These are phyloP conservation scores for Candida koratica DNA, from an alignment of 805 yeast species.

Conservation along the genomic window DNA sequence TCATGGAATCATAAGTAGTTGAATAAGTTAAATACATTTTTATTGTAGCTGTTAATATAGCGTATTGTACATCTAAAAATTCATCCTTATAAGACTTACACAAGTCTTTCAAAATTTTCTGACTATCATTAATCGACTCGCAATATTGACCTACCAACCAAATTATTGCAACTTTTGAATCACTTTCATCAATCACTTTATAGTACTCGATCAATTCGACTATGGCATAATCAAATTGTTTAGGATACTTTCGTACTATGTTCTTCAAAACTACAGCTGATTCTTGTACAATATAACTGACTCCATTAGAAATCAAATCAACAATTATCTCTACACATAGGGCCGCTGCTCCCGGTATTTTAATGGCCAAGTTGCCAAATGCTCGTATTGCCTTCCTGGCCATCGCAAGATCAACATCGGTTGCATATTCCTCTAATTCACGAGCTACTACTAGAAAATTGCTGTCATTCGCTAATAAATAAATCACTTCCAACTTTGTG, in stretches of 20 bases:
- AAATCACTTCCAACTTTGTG: constrained; percentile 84
- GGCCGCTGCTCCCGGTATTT: constrained; percentile 57
- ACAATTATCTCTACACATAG: constrained; percentile 61
- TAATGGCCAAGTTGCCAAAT: constrained; percentile 83
- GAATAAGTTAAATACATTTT: constrained; percentile 63
- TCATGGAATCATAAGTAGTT: constrained; percentile 48
- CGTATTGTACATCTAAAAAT: constrained; percentile 67
- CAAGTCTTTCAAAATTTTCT: constrained; percentile 37
- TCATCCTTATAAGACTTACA: constrained; percentile 54
- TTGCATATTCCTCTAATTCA: constrained; percentile 82
- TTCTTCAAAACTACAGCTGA: constrained; percentile 71
- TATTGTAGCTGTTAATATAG: constrained; percentile 68
- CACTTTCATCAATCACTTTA: constrained; percentile 62
- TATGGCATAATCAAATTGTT: constrained; percentile 39
- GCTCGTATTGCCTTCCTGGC: constrained; percentile 85
- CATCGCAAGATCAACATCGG: constrained; percentile 82
- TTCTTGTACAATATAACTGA: constrained; percentile 77
- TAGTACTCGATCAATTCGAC: constrained; percentile 28
- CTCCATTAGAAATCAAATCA: constrained; percentile 58
- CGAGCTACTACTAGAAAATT: constrained; percentile 60
- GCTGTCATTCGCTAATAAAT: constrained; percentile 63
- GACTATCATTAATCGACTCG: constrained; percentile 41
- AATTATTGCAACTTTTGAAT: constrained; percentile 69
- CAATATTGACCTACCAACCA: constrained; percentile 84
- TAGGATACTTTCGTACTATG: constrained; percentile 72